Conservation (phyloP, 768 basidiomycete genomes). For the Tylopilus intermedius region DNA sequence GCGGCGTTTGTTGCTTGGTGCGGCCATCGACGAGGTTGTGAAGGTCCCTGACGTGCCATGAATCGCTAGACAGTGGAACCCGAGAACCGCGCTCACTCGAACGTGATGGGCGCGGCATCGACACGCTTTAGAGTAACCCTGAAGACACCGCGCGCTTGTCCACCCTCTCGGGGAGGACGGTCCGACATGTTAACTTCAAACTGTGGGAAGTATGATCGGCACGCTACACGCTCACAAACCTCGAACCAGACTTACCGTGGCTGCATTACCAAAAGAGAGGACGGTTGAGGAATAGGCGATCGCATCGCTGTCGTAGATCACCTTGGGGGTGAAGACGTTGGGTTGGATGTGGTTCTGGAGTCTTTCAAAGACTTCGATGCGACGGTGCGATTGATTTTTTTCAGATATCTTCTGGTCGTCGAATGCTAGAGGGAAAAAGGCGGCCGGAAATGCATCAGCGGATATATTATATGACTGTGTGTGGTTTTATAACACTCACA, state of each 20-base stretch:
- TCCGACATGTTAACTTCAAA: constrained; percentile 34
- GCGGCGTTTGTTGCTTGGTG: constrained; percentile 20
- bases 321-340: constrained; percentile 35
- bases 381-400: constrained; percentile 13
- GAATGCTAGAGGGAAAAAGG: constrained; percentile 15
- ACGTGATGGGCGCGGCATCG: constrained; percentile 32
- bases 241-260: constrained; percentile 22
- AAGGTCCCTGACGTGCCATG: constrained; percentile 20
- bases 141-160: constrained; percentile 24
- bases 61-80: neutral
- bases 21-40: constrained; percentile 23
- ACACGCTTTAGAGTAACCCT: constrained; percentile 36
- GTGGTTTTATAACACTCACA: constrained; percentile 17
- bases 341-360: constrained; percentile 38
- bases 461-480: neutral
- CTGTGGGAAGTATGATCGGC: constrained; percentile 19
- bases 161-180: constrained; percentile 12
- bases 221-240: neutral
- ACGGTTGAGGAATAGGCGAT: constrained; percentile 37
- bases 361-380: constrained; percentile 28
- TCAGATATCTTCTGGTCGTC: constrained; percentile 3
- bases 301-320: constrained; percentile 43
- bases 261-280: constrained; percentile 30
- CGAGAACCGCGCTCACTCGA: constrained; percentile 26
- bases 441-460: neutral